Conservation (phyloP, 1,139 yeast genomes). For the Taphrina communis region DNA sequence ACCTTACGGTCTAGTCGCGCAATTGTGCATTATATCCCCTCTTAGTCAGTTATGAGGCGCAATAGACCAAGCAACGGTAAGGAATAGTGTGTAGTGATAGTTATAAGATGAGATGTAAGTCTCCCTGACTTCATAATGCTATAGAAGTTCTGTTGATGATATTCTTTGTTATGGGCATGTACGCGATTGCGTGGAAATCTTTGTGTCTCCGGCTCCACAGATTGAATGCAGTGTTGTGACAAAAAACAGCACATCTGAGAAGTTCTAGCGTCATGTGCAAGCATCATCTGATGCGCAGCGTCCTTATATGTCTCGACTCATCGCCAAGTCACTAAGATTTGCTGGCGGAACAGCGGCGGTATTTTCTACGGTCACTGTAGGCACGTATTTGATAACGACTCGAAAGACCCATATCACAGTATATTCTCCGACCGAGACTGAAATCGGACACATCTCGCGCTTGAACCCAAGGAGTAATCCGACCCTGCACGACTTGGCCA, state of each 20-base stretch:
- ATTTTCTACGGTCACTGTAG: background rate
- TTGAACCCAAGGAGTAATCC: background rate
- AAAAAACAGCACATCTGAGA: no score
- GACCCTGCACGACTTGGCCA: background rate
- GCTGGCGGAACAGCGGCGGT: background rate
- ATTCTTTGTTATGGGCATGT: no score
- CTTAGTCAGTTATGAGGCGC: no score
- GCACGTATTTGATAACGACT: background rate
- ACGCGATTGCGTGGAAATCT: background rate
- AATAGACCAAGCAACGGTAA: no score
- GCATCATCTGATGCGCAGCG: no score
- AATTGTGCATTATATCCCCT: background rate
- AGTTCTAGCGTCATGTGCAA: no score
- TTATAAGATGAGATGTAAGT: no score
- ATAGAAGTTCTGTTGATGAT: no score
- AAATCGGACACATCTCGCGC: background rate
- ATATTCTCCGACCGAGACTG: background rate
- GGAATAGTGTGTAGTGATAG: no score
- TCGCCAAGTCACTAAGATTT: background rate
- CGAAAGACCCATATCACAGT: background rate
- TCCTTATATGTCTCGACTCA: background rate
- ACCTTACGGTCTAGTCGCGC: background rate
- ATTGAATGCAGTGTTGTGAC: background rate
- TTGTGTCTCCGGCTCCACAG: slow-evolving; percentile 5
- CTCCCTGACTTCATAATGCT: no score